Conservation (phyloP, 2,329 filamentous ascomycete genomes). For the Chrysoporthe austroafricana region DNA sequence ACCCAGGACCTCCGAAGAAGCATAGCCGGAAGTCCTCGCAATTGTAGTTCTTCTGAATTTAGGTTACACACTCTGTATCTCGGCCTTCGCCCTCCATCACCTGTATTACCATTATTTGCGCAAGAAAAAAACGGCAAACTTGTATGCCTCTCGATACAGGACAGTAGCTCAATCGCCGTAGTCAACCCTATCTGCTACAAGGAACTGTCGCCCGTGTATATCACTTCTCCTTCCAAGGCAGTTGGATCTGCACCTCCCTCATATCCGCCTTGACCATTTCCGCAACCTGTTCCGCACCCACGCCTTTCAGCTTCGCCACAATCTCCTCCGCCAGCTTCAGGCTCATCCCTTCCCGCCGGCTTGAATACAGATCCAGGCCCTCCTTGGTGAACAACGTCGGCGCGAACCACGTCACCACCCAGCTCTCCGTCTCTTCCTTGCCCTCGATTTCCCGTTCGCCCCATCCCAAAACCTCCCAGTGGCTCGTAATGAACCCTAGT, state of each 20-base stretch:
- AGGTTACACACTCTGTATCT: not conserved
- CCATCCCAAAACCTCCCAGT: slow-evolving; percentile 84
- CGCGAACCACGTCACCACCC: slow-evolving; percentile 84
- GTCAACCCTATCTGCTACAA: not conserved
- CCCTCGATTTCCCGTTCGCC: slow-evolving; percentile 56
- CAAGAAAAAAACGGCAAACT: not conserved
- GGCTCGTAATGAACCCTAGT: slow-evolving; percentile 71
- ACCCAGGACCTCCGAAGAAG: slow-evolving; percentile 5
- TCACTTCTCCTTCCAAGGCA: slow-evolving; percentile 52
- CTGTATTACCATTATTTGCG: not conserved
- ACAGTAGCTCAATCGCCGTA: not conserved
- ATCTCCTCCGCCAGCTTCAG: slow-evolving; percentile 61
- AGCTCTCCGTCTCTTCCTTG: slow-evolving; percentile 53
- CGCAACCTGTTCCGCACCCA: slow-evolving; percentile 61
- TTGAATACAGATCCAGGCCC: slow-evolving; percentile 77
- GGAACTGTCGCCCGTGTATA: not conserved
- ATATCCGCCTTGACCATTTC: slow-evolving; percentile 53
- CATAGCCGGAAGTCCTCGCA: not conserved
- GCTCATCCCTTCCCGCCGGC: slow-evolving; percentile 62
- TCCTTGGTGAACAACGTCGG: slow-evolving; percentile 83
- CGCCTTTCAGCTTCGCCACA: slow-evolving; percentile 53
- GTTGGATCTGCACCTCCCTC: slow-evolving; percentile 53
- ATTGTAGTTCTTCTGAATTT: too few species aligned
- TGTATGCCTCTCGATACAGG: not conserved
- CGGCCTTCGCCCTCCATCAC: not conserved